Evolutionary conservation across 2,329 filamentous ascomycete genomes (phyloP), one percentile per base, ranked within the genome.

Genomic region (Monosporascus ibericus): DNA sequence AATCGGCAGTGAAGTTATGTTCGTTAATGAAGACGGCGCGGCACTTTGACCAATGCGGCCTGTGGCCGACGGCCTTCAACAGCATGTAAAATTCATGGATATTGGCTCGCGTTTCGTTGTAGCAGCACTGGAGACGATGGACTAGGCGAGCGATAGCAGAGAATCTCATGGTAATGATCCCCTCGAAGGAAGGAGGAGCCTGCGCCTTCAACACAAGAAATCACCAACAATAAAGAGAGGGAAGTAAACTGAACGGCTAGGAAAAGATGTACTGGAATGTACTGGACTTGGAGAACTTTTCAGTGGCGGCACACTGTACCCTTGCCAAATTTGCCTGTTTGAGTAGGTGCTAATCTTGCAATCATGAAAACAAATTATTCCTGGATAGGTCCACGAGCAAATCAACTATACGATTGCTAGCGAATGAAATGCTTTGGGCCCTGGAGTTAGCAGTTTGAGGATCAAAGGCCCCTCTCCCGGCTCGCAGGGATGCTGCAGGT

Each of bases 11-110:
- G 40, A 79, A 67, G 34, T 70, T 74, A n/a, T 68, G 63, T 11
- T 65, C 63, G 30, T 66, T 70, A 1, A 75, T 71, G 65, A 76
- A 79, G 52, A 70, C 68, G 3, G 67, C 61, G 20, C 70, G 72
- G 37, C 73, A 73, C 47, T 74, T 76, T 73, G 70, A 30, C 72
- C 75, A 24, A 71, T 75, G 58, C 77, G 68, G 47, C 77, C 70
- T 34, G 68, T 65, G 5, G 67, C 83, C 83, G 47, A 77, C 74
- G 39, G 80, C 78, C 53, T 82, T 83, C 50, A 67, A 54, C 18
- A 62, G 57, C 46, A 58, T 60, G 60, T 75, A 75, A 27, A 74
- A 60, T 50, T 72, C 70, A 27, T 69, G 66, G 50, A 74, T 65
- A 52, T 73, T 72, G 47, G 69, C 66, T n/a, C 42, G 24, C 42